phyloP scores from a whole-genome alignment of 805 yeast genomes.

The Candida coleopterorum region DNA sequence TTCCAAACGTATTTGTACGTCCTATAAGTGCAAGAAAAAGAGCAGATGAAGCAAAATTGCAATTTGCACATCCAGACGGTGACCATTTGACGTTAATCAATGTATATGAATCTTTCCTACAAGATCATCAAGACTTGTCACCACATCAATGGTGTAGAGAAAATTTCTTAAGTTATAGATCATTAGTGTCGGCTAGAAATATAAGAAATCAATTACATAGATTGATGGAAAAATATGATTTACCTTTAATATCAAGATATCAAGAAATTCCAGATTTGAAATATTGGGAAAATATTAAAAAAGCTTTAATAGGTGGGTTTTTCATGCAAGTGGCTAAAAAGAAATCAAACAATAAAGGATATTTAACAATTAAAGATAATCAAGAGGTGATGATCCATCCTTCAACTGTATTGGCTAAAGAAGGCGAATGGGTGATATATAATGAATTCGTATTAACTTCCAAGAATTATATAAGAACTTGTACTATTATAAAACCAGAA shows the following conservation, averaged over 20 bases:
- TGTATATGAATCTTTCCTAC: slow-evolving; percentile 78
- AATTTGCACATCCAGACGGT: slow-evolving; percentile 90
- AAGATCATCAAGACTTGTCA: slow-evolving; percentile 63
- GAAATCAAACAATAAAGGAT: slow-evolving; percentile 72
- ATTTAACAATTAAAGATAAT: slow-evolving; percentile 88
- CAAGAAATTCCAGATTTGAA: slow-evolving; percentile 39
- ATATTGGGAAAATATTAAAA: slow-evolving; percentile 75
- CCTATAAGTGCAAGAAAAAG: slow-evolving; percentile 83
- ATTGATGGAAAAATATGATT: slow-evolving; percentile 75
- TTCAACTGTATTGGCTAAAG: slow-evolving; percentile 82
- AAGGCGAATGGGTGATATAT: slow-evolving; percentile 90
- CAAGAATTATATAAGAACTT: slow-evolving; percentile 91
- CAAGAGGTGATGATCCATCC: slow-evolving; percentile 96
- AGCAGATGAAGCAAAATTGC: slow-evolving; percentile 86
- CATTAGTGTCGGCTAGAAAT: slow-evolving; percentile 79
- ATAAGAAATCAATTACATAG: slow-evolving; percentile 81
- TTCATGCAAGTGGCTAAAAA: slow-evolving; percentile 98
- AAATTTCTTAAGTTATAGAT: slow-evolving; percentile 77
- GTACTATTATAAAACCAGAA: slow-evolving; percentile 84
- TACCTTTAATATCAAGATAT: slow-evolving; percentile 67
- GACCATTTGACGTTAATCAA: slow-evolving; percentile 90
- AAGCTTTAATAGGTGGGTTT: slow-evolving; percentile 87
- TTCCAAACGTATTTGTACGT: slow-evolving; percentile 91
- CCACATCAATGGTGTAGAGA: slow-evolving; percentile 86
- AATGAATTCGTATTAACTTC: slow-evolving; percentile 93